Evolutionary conservation across 768 basidiomycete species (phyloP).

Genomic region (Trametopsis cervina): DNA sequence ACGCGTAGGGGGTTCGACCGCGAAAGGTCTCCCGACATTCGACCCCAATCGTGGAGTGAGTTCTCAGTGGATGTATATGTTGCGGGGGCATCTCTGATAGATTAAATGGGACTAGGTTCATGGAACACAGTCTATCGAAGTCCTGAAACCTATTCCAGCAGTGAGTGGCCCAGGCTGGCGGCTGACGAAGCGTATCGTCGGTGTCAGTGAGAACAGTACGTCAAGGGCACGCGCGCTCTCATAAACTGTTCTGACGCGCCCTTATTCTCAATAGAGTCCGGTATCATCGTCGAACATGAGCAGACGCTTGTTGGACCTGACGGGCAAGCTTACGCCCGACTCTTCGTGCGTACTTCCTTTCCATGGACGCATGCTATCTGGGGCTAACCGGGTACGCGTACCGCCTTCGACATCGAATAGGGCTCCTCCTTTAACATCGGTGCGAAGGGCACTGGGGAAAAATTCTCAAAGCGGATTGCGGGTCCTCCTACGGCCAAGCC

Average conservation of each 20-base stretch:
- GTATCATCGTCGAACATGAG: constrained; percentile 66
- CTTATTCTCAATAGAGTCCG: constrained; percentile 44
- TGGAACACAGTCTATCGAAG: constrained; percentile 71
- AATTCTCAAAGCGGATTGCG: constrained; percentile 35
- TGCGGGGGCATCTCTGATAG: not conserved
- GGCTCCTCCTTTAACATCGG: constrained; percentile 37
- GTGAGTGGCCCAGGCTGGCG: constrained; percentile 79
- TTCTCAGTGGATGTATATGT: constrained; percentile 1
- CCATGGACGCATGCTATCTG: not conserved
- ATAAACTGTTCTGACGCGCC: not conserved
- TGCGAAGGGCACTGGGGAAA: constrained; percentile 30
- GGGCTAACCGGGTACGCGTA: not conserved
- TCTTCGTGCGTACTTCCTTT: constrained; percentile 28
- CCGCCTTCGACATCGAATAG: constrained; percentile 18
- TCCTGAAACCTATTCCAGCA: constrained; percentile 69
- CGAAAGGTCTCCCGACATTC: constrained; percentile 65
- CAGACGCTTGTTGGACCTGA: constrained; percentile 53
- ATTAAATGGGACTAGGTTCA: constrained; percentile 48
- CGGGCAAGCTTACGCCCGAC: constrained; percentile 37
- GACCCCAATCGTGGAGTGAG: constrained; percentile 66
- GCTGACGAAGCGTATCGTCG: constrained; percentile 55
- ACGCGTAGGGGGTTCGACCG: constrained; percentile 28
- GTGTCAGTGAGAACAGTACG: constrained; percentile 79
- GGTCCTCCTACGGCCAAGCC: constrained; percentile 29
- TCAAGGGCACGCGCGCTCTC: not conserved